phyloP scores from a whole-genome alignment of 2,329 filamentous ascomycete genomes.

The Coleophoma eucalyptorum region DNA sequence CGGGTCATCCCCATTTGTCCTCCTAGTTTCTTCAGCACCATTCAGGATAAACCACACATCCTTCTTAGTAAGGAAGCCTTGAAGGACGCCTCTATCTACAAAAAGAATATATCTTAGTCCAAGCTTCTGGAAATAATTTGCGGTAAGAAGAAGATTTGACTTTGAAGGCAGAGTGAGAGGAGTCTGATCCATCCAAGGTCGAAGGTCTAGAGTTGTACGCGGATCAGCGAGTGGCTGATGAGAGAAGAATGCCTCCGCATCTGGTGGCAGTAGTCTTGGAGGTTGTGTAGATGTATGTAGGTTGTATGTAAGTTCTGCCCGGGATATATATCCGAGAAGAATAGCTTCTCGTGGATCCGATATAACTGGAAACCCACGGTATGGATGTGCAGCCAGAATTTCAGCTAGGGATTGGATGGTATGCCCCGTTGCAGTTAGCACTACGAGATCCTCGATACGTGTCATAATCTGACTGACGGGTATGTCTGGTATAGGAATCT shows the following conservation, averaged over 20 bases:
- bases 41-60: conserved; percentile 94
- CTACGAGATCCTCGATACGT: conserved; percentile 80
- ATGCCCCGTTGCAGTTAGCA: conserved; percentile 83
- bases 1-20: conserved; percentile 30
- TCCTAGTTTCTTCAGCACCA: conserved; percentile 61
- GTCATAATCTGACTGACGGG: conserved; percentile 91
- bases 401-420: conserved; percentile 72
- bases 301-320: conserved; percentile 83
- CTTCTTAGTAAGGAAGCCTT: conserved; percentile 92
- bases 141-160: conserved; percentile 76
- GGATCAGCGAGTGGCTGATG: conserved; percentile 81
- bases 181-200: conserved; percentile 99
- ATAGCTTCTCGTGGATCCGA: conserved; percentile 72
- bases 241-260: conserved; percentile 79
- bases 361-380: conserved; percentile 90
- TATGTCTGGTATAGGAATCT: conserved; percentile 74
- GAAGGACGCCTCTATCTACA: conserved; percentile 73
- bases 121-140: conserved; percentile 91
- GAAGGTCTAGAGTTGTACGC: conserved; percentile 73
- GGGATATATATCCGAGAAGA: conserved; percentile 89
- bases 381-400: conserved; percentile 70
- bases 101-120: conserved; percentile 90
- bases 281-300: conserved; percentile 57
- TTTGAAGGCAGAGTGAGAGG: conserved; percentile 83
- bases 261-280: conserved; percentile 56